A percentile compares a stretch with the other conserved stretches of the same genome.
phyloP scores from a whole-genome alignment of 768 basidiomycete species.

The Leccinellum luteum region DNA sequence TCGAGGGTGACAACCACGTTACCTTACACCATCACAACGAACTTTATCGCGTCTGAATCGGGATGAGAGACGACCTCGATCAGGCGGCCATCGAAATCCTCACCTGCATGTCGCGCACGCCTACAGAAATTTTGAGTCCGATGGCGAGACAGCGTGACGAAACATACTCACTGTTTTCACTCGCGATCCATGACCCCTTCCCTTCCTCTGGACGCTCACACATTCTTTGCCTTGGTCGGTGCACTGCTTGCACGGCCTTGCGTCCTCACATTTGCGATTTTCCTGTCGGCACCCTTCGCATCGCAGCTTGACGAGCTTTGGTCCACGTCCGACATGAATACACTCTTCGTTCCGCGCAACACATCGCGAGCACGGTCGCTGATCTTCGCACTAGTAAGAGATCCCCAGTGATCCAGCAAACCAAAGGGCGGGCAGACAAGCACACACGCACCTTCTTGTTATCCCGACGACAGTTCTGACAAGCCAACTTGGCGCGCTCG shows the following conservation, averaged over 20 bases:
- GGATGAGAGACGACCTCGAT: conserved; percentile 14
- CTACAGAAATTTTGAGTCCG: conserved; percentile 32
- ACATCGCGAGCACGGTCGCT: conserved; percentile 62
- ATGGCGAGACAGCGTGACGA: conserved; percentile 3
- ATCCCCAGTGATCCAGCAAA: not conserved
- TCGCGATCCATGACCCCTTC: conserved; percentile 56
- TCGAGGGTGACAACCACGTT: conserved; percentile 12
- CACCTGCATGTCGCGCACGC: conserved; percentile 63
- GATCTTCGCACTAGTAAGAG: conserved; percentile 52
- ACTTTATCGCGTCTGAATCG: conserved; percentile 55
- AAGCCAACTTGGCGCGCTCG: conserved; percentile 59
- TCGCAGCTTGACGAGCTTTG: conserved; percentile 57
- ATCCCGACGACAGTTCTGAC: conserved; percentile 57
- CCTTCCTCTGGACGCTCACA: conserved; percentile 47
- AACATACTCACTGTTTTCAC: conserved; percentile 53
- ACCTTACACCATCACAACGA: conserved; percentile 60
- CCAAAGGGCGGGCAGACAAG: not conserved
- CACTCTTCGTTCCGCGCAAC: conserved; percentile 53
- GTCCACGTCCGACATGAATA: conserved; percentile 52
- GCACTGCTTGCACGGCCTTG: conserved; percentile 54
- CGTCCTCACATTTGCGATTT: conserved; percentile 59
- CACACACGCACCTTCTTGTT: conserved; percentile 55
- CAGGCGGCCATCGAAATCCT: conserved; percentile 15
- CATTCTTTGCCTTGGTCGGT: conserved; percentile 47
- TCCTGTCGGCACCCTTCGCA: conserved; percentile 57